phyloP scores from a whole-genome alignment of 1,284 basidiomycete species.

The Abortiporus biennis region DNA sequence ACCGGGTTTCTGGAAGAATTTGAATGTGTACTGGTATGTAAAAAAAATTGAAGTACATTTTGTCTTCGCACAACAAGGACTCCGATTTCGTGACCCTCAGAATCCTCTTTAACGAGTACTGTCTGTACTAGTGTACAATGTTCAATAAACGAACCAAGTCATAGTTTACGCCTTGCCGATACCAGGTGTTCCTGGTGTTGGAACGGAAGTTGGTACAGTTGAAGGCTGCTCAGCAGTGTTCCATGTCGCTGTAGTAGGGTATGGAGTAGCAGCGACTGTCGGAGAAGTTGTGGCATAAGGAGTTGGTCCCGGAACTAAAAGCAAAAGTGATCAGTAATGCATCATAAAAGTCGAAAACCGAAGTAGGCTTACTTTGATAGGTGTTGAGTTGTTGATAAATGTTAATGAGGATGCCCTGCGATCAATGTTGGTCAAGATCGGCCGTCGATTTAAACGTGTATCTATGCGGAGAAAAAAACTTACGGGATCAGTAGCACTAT shows the following conservation, averaged over 20 bases:
- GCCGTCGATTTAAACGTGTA: no score
- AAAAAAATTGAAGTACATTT: no score
- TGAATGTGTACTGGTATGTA: no score
- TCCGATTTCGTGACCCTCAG: no score
- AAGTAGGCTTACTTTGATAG: slow-evolving; percentile 19
- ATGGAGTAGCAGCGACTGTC: slow-evolving; percentile 24
- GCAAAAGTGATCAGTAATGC: slow-evolving; percentile 1
- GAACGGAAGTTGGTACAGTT: slow-evolving; percentile 23
- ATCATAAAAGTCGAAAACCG: neutral
- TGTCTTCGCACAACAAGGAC: no score
- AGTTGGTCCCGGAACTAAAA: slow-evolving; percentile 41
- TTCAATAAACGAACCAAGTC: no score
- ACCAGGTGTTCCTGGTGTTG: slow-evolving; percentile 4
- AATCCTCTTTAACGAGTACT: no score
- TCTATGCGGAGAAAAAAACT: no score
- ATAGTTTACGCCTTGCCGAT: neutral
- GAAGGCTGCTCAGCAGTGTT: slow-evolving; percentile 27
- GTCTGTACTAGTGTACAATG: no score
- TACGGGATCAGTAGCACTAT: slow-evolving; percentile 36
- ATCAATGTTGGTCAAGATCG: no score
- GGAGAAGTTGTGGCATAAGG: slow-evolving; percentile 24
- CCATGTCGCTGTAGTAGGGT: slow-evolving; percentile 28
- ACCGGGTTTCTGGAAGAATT: no score
- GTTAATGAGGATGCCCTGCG: slow-evolving; percentile 9
- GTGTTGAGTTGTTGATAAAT: slow-evolving; percentile 5